These are phyloP conservation scores for Rubroshorea leprosula DNA, from an alignment of 345 rosid species.

Conservation along the genomic window DNA sequence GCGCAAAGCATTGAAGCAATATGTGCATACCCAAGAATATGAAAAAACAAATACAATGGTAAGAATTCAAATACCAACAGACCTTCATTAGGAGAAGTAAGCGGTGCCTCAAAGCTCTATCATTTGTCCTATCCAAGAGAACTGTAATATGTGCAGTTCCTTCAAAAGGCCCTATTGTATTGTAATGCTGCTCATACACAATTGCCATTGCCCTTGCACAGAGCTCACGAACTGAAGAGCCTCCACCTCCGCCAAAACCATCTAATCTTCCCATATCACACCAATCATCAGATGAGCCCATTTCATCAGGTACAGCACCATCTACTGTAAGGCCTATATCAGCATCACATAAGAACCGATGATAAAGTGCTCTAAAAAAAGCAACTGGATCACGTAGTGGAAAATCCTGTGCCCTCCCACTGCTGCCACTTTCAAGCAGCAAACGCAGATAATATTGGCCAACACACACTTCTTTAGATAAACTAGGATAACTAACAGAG, in stretches of 20 bases:
- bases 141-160: conserved; percentile 93
- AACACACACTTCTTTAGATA: conserved; percentile 98
- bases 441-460: conserved; percentile 96
- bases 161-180: conserved; percentile 83
- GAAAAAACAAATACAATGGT: not conserved
- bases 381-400: conserved; percentile 97
- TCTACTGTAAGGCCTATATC: conserved; percentile 93
- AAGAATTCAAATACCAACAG: not conserved
- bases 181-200: conserved; percentile 92
- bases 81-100: conserved; percentile 94
- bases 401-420: conserved; percentile 92
- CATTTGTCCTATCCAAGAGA: conserved; percentile 92
- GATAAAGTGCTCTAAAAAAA: conserved; percentile 95
- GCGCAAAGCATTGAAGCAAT: not conserved
- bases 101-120: conserved; percentile 96
- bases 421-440: conserved; percentile 91
- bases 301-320: conserved; percentile 94
- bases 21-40: too few species aligned
- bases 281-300: conserved; percentile 98
- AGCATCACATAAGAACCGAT: conserved; percentile 94
- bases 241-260: conserved; percentile 99
- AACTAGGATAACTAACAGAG: conserved; percentile 80
- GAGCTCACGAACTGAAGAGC: conserved; percentile 95
- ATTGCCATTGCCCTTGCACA: conserved; percentile 99
- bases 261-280: conserved; percentile 97